Conservation (phyloP, 495 filamentous ascomycete genomes). For the Letharia columbiana region DNA sequence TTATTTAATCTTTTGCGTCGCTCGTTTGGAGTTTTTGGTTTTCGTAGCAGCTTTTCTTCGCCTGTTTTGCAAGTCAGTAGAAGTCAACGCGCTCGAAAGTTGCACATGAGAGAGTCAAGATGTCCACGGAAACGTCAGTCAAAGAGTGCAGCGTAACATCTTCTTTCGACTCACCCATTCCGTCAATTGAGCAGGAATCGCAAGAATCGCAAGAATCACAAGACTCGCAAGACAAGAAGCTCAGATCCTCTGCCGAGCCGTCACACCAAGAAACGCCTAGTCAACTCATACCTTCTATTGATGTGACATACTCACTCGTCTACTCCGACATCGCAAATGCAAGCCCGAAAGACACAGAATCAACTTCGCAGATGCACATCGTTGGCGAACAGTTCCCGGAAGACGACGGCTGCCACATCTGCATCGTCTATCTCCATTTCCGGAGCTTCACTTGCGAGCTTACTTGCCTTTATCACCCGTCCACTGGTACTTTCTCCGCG, state of each 20-base stretch:
- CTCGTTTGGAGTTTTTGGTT: background rate
- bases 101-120: background rate
- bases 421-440: background rate
- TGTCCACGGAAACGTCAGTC: background rate
- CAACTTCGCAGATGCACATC: background rate
- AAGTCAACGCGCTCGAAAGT: background rate
- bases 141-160: background rate
- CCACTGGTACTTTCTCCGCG: background rate
- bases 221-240: background rate
- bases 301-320: slow-evolving; percentile 2
- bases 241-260: background rate
- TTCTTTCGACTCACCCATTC: background rate
- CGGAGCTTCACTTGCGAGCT: background rate
- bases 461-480: slow-evolving; percentile 1
- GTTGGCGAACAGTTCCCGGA: slow-evolving; percentile 1
- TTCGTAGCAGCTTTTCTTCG: background rate
- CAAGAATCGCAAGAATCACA: background rate
- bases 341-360: background rate
- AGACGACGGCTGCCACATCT: background rate
- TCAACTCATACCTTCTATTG: background rate
- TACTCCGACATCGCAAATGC: background rate
- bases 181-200: background rate
- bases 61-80: background rate
- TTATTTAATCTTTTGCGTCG: background rate
- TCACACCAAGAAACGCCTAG: background rate